Evolutionary conservation across 352 stramenopile species (phyloP).

Genomic region (Pythium dissimile): DNA sequence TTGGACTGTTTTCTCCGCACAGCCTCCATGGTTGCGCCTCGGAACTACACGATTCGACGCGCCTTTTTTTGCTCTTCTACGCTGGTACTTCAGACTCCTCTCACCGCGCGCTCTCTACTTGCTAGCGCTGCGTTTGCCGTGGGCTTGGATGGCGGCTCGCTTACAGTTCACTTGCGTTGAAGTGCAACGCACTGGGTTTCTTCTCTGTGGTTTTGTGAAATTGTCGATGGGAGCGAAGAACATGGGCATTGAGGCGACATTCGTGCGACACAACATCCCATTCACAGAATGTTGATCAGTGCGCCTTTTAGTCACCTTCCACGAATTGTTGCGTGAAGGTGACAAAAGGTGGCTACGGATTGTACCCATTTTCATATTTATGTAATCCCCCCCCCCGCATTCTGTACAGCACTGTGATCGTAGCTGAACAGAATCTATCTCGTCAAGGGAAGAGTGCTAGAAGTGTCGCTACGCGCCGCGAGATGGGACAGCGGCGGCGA

Average conservation of each 20-base stretch:
- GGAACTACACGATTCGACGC: not conserved
- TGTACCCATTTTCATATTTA: not conserved
- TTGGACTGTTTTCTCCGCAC: constrained; percentile 24
- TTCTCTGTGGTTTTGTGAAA: not conserved
- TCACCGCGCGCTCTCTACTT: no score
- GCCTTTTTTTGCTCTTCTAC: not conserved
- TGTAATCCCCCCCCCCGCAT: no score
- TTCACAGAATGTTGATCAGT: constrained; percentile 1
- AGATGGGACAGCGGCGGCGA: not conserved
- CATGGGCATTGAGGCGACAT: not conserved
- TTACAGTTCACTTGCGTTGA: not conserved
- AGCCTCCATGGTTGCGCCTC: constrained; percentile 16
- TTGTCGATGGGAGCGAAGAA: not conserved
- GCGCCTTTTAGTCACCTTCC: not conserved
- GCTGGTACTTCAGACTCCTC: not conserved
- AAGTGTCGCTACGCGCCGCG: not conserved
- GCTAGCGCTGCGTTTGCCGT: no score
- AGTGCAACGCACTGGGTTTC: not conserved
- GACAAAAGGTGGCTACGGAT: not conserved
- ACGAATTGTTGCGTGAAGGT: not conserved
- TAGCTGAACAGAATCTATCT: not conserved
- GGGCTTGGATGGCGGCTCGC: not conserved
- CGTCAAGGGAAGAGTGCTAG: not conserved
- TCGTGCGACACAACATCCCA: not conserved
- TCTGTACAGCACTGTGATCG: no score